Evolutionary conservation across 2,329 filamentous ascomycete species (phyloP), one percentile per base, ranked within the genome.

Genomic region (Triangularia setosa): DNA sequence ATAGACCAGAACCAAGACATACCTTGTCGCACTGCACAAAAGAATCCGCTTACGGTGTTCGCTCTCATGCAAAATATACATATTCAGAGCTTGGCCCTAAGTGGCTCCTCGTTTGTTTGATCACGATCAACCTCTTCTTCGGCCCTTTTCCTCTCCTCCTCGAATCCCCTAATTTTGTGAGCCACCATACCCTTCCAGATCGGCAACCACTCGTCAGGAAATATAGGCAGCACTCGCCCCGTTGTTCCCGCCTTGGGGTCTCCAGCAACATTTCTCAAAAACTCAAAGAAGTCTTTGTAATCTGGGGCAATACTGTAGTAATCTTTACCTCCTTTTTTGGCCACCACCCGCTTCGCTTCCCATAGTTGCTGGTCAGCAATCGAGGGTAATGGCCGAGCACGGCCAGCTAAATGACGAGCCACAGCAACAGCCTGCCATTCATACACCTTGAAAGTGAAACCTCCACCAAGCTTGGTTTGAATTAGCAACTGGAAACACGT

Each of bases 171-270:
- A 11, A 73, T 69, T 66, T 76, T 76, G 9, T 70, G 61, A 0
- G 60, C 65, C 3, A 72, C 68, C 73, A 76, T 76, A 0, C 70
- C 69, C 25, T 69, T 68, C 74, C 75, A 76, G 4, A 73, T 44
- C 1, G 74, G 72, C 1, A 74, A 62, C 78, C 78, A 80, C 23
- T 73, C 73, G 25, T 73, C 73, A 12, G 81, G 75, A 60, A 81
- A 83, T 1, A 71, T 72, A 1, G 79, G 79, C 28, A 83, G 67
- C 11, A 69, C 69, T 6, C 79, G 74, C 0, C 79, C 80, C 0
- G 74, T 75, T 3, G 74, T 74, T 0, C 75, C 77, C 4, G 73
- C 68, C 0, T 68, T 71, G 2, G 80, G 79, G 6, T 80, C 75
- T 0, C 80, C 79, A 0, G 80, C 79, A 25, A 82, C 71, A 4